Evolutionary conservation across 2,329 filamentous ascomycete genomes (phyloP).

Genomic region (Botryosphaeria agaves): DNA sequence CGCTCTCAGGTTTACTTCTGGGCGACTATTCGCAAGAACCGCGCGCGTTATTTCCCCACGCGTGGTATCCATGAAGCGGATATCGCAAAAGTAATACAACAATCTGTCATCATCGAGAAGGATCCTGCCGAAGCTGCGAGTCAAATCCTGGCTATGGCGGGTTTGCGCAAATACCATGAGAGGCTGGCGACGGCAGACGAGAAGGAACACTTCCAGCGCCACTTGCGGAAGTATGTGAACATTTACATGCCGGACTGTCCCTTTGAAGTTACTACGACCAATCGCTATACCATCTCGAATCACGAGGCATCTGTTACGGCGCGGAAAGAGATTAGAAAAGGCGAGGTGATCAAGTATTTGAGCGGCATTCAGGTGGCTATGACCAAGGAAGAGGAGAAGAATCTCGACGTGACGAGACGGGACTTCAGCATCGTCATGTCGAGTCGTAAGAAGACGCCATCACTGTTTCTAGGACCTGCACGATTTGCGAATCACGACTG

Average conservation of each 20-base stretch:
- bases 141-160: slow-evolving; percentile 53
- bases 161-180: slow-evolving; percentile 53
- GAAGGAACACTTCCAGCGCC: slow-evolving; percentile 68
- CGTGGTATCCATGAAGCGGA: slow-evolving; percentile 57
- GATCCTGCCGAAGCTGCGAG: slow-evolving; percentile 53
- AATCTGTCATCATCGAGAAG: slow-evolving; percentile 56
- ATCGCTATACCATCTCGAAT: slow-evolving; percentile 81
- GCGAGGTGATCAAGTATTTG: slow-evolving; percentile 80
- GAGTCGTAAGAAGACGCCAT: slow-evolving; percentile 76
- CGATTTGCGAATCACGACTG: slow-evolving; percentile 97
- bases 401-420: slow-evolving; percentile 63
- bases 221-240: slow-evolving; percentile 78
- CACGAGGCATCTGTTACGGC: slow-evolving; percentile 83
- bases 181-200: slow-evolving; percentile 58
- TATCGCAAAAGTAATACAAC: slow-evolving; percentile 40
- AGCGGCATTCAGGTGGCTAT: slow-evolving; percentile 84
- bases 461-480: slow-evolving; percentile 84
- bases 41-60: slow-evolving; percentile 67
- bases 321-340: slow-evolving; percentile 57
- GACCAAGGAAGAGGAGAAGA: slow-evolving; percentile 76
- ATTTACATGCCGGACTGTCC: slow-evolving; percentile 90
- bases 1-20: slow-evolving; percentile 69
- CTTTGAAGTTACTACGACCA: slow-evolving; percentile 85
- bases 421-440: slow-evolving; percentile 97
- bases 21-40: slow-evolving; percentile 91